Conservation (phyloP, 1,139 yeast genomes). For the Candida albicans region DNA sequence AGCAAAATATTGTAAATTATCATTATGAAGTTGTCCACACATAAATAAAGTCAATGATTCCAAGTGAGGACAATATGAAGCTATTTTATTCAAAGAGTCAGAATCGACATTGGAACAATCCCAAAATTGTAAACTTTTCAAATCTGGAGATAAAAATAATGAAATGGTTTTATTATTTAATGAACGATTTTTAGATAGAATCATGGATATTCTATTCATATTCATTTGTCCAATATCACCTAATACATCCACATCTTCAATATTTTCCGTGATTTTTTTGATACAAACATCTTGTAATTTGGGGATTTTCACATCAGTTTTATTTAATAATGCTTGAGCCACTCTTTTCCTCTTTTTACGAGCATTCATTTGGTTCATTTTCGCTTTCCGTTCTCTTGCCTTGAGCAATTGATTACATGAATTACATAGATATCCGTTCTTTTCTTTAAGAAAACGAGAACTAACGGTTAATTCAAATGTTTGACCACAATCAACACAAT, state of each 20-base stretch:
- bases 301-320: constrained; percentile 62
- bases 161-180: constrained; percentile 68
- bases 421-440: constrained; percentile 64
- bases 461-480: constrained; percentile 63
- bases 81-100: constrained; percentile 67
- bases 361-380: constrained; percentile 58
- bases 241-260: constrained; percentile 71
- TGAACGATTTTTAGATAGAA: constrained; percentile 79
- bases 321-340: constrained; percentile 82
- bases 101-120: constrained; percentile 83
- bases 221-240: constrained; percentile 77
- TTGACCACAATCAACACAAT: constrained; percentile 60
- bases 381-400: constrained; percentile 43
- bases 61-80: constrained; percentile 76
- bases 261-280: constrained; percentile 64
- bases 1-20: constrained; percentile 62
- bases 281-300: constrained; percentile 82
- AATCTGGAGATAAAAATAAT: constrained; percentile 65
- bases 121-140: constrained; percentile 70
- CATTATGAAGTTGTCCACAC: constrained; percentile 93
- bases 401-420: constrained; percentile 54
- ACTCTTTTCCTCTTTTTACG: constrained; percentile 72
- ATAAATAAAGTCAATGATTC: constrained; percentile 68
- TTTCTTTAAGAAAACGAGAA: constrained; percentile 51
- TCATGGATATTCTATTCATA: constrained; percentile 65